Conservation (phyloP, 805 yeast genomes). For the Cyberlindnera saturnus region DNA sequence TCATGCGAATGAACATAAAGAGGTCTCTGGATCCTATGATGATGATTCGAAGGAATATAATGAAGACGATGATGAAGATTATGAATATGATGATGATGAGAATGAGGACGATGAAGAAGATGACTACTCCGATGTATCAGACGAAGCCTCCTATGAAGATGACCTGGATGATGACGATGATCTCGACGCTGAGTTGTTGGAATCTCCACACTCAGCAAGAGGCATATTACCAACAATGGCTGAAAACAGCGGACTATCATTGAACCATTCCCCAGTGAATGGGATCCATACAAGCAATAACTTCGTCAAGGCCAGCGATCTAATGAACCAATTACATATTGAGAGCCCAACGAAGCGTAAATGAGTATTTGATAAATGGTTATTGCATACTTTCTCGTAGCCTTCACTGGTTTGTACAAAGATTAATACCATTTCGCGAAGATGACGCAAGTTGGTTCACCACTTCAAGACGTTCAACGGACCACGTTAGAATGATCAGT, state of each 20-base stretch:
- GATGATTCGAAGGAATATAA: constrained; percentile 15
- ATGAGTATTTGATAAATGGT: too few species aligned
- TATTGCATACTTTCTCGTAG: too few species aligned
- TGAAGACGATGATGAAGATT: constrained; percentile 18
- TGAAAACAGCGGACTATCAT: constrained; percentile 12
- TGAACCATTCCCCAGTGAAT: constrained; percentile 12
- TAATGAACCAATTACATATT: constrained; percentile 14
- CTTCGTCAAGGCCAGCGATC: constrained; percentile 21
- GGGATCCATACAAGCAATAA: constrained; percentile 9
- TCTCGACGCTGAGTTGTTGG: constrained; percentile 25
- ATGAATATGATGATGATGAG: constrained; percentile 18
- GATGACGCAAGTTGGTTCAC: too few species aligned
- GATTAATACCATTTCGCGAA: too few species aligned
- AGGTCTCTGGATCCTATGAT: constrained; percentile 7
- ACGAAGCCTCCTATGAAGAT: constrained; percentile 19
- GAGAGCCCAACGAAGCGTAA: neutral
- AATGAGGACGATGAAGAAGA: constrained; percentile 16
- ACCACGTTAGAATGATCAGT: neutral
- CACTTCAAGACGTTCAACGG: too few species aligned
- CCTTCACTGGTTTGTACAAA: too few species aligned
- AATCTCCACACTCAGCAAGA: constrained; percentile 13
- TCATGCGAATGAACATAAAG: constrained; percentile 9
- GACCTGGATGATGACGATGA: constrained; percentile 23
- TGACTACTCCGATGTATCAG: constrained; percentile 17
- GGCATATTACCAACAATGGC: constrained; percentile 10